phyloP scores from a whole-genome alignment of 345 rosid genomes.

The Brassica juncea region DNA sequence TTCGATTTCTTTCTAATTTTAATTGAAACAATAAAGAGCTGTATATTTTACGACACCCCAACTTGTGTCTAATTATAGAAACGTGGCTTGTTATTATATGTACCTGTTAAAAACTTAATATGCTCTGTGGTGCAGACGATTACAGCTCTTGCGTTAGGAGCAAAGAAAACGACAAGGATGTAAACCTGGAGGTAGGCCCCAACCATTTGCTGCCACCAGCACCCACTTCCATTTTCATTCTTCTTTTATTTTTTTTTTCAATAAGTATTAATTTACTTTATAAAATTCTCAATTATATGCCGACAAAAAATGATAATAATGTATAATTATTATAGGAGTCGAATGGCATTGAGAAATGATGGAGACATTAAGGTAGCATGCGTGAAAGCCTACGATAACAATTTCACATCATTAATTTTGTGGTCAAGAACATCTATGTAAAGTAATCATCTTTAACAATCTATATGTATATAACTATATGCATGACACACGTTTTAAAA shows the following conservation, averaged over 20 bases:
- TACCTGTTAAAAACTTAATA: neutral
- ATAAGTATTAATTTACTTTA: neutral
- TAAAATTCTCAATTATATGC: neutral
- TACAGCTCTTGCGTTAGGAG: neutral
- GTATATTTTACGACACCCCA: neutral
- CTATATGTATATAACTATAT: neutral
- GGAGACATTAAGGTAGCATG: constrained; percentile 4
- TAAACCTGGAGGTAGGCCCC: constrained; percentile 8
- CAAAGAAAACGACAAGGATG: neutral
- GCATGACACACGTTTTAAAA: too few species aligned
- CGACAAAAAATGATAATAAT: neutral
- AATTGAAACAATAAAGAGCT: constrained; percentile 6
- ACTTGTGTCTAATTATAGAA: neutral
- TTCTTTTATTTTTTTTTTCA: neutral
- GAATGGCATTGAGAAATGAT: neutral
- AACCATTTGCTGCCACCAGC: constrained; percentile 9
- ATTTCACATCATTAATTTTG: neutral
- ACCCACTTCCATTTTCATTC: constrained; percentile 1
- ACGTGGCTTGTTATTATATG: constrained; percentile 9
- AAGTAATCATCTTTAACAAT: neutral
- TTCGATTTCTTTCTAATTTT: neutral
- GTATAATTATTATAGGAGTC: neutral
- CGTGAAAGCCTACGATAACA: neutral
- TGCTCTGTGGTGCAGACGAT: neutral
- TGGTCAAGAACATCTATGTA: constrained; percentile 10